Evolutionary conservation across 2,329 filamentous ascomycete species (phyloP).

Genomic region (Colletotrichum limetticola): DNA sequence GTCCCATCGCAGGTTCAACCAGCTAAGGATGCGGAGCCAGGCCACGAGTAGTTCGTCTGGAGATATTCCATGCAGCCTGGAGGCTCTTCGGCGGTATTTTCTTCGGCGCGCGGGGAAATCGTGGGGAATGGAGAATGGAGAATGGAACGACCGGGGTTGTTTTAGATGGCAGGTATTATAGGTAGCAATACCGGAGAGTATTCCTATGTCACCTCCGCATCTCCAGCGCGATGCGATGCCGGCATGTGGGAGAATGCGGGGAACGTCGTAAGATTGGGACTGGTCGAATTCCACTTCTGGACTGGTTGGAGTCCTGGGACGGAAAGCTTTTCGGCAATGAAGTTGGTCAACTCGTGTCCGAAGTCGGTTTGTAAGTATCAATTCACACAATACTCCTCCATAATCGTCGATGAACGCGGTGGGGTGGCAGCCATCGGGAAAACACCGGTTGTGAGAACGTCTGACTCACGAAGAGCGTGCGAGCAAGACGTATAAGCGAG

Average conservation of each 20-base stretch:
- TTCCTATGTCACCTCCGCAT: not conserved
- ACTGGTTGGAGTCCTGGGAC: not conserved
- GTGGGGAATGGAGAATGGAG: not conserved
- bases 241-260: constrained; percentile 22
- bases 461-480: not conserved
- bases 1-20: not conserved
- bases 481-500: not conserved
- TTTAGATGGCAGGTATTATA: not conserved
- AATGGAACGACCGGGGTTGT: not conserved
- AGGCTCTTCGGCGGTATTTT: constrained; percentile 21
- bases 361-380: not conserved
- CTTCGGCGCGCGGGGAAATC: constrained; percentile 18
- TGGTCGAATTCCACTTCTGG: not conserved
- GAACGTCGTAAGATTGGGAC: constrained; percentile 3
- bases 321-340: constrained; percentile 18
- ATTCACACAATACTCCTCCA: not conserved
- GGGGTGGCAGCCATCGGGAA: not conserved
- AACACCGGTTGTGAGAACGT: not conserved
- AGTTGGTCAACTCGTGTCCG: not conserved
- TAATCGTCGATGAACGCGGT: not conserved
- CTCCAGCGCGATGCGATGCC: not conserved
- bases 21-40: not conserved
- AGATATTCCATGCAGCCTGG: not conserved
- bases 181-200: not conserved
- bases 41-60: not conserved